Evolutionary conservation across 805 yeast genomes (phyloP), one percentile per base, ranked within the genome.

Genomic region (Pichia pseudocactophila): DNA sequence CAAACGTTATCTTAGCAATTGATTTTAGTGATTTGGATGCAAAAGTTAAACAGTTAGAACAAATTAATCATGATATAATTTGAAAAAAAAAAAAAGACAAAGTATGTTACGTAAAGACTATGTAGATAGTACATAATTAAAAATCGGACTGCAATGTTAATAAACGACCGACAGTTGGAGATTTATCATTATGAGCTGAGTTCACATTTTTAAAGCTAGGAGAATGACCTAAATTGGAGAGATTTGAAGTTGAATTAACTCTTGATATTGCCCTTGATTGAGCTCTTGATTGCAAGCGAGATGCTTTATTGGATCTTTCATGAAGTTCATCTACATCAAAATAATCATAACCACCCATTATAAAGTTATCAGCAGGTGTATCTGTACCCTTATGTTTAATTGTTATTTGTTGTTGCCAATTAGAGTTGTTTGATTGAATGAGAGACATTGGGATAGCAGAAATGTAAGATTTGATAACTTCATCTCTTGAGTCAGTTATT

Each of bases 301-400:
- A 57, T 25, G 47, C 50, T 12, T 53, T 20, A 13, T 51, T 65
- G 1, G 78, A 73, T 50, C 76, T 65, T 20, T 68, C 62, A 35
- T 68, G 70, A 34, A 74, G 66, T 12, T 74, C 77, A 2, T 73
- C 76, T 59, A 74, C 73, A 54, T 76, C 80, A 47, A 76, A 76
- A 50, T 74, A 76, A 33, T 78, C 80, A 50, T 76, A 76, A 2
- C 80, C 81, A 27, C 81, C 81, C 41, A 76, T 56, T 61, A 71
- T 50, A 55, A 64, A 50, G 48, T 64, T 49, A 46, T 59, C 54
- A 26, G 45, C 31, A 28, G 31, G 31, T 11, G 15, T 40, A 16
- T 36, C 41, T 7, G 40, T 19, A 19, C 25, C 26, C 7, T 36
- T 13, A 20, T 16, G 16, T 25, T 45, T 10, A 28, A 25, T 13